Evolutionary conservation across 345 rosid species (phyloP), one percentile per base, ranked within the genome.

Genomic region (Euclidium syriacum): DNA sequence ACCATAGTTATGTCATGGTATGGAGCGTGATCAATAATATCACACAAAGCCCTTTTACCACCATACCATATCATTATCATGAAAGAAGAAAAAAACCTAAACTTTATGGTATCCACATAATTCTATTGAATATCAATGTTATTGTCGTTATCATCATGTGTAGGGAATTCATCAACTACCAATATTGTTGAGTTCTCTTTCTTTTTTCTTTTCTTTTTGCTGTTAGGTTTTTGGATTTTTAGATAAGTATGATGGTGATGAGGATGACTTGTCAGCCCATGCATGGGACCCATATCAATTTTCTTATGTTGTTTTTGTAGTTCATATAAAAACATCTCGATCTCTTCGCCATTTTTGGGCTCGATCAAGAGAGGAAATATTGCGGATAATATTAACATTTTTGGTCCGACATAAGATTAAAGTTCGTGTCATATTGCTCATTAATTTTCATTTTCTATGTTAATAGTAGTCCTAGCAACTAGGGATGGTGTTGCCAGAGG

Each of bases 91-190:
- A 30, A 7, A 30, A 30, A 30, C 65, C 67, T 56, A 41, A 58
- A 25, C 22, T 61, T 69, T 44, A 62, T 53, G 42, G 43, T 36
- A 50, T 60, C 48, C 67, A 44, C 77, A 74, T 64, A 54, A 73
- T 51, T 62, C 47, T 17, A 32, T 57, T 65, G 48, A 51, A 57
- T 79, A 62, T 65, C 64, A 18, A 66, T 46, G 57, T 52, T 67
- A 70, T 71, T 71, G 65, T 69, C 71, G 56, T 58, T 59, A 44
- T 69, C 67, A 63, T 52, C 71, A 74, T 49, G 75, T 71, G 75
- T 71, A 54, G 64, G 70, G 65, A 49, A 64, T 56, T 11, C 60
- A 71, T 64, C 60, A 62, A 70, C 57, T 50, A 58, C 71, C 59
- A 58, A 71, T 70, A 53, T 46, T 48, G 68, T 62, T 62, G 69